Conservation (phyloP, 345 rosid genomes). For the Alliaria petiolata region DNA sequence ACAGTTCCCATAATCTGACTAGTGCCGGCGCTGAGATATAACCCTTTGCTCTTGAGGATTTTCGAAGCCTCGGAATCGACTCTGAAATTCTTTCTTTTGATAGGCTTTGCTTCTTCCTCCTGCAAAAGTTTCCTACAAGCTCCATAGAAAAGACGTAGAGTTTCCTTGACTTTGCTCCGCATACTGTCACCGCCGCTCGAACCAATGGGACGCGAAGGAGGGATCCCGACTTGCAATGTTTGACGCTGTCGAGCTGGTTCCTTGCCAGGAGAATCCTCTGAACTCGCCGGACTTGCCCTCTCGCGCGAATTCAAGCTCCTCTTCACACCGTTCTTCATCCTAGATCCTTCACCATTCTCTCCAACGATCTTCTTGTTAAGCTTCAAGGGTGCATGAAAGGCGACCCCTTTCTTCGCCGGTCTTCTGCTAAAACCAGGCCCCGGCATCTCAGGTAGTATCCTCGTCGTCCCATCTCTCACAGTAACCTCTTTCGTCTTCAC, state of each 20-base stretch:
- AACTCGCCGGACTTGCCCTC: conserved; percentile 5
- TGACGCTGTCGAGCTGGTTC: conserved; percentile 21
- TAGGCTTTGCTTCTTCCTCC: conserved; percentile 62
- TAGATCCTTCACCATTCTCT: conserved; percentile 25
- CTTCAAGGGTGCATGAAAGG: conserved; percentile 17
- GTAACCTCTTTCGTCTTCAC: no score
- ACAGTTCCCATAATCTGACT: conserved; percentile 58
- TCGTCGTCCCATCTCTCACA: no score
- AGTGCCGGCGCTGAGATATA: conserved; percentile 35
- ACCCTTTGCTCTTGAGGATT: conserved; percentile 52
- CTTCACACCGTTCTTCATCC: conserved; percentile 3
- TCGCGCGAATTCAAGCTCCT: conserved; percentile 31
- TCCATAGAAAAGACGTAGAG: conserved; percentile 65
- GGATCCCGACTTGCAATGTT: conserved; percentile 37
- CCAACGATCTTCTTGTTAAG: conserved; percentile 2
- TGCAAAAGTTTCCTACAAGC: conserved; percentile 67
- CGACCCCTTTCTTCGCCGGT: conserved; percentile 34
- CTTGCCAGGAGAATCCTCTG: no score
- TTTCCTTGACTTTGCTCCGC: conserved; percentile 74
- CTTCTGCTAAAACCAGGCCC: conserved; percentile 22
- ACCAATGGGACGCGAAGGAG: conserved; percentile 42
- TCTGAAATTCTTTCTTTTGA: conserved; percentile 32
- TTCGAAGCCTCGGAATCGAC: conserved; percentile 58
- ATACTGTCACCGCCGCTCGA: conserved; percentile 20
- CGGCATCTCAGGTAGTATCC: no score